Base-by-base conservation (phyloP, 352 stramenopile genomes). In the Phytophthora litchii region DNA sequence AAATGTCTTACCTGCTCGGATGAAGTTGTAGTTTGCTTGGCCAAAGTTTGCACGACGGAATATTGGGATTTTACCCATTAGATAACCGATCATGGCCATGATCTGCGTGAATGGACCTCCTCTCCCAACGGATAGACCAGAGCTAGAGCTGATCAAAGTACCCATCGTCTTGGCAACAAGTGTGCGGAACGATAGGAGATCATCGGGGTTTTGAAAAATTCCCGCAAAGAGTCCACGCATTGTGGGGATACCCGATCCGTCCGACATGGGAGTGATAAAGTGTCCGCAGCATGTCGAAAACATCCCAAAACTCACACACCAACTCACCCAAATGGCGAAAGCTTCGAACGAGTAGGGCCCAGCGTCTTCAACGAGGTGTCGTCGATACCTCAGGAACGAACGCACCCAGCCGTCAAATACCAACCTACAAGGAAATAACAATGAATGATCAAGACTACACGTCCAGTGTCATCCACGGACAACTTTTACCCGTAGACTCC, bases 141-240 rank as follows among this genome's bases (percentile, higher is more conserved):
- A 91, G 21, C 76, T 84, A 1, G 79, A 89, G 6, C 79, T 73
- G 20, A 92, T 65, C 1, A 92, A 54, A 0, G 85, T 94, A 6
- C 83, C 78, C 20, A 92, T 53, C 0, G 81, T 92, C 41, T 86
- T 86, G 2, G 78, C 83, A 3, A 92, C 48, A 38, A 94, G 80
- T 14, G 85, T 90, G 23, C 65, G 62, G 32, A 90, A 74, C 2
- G 80, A 91, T 31, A 94, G 56, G 0, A 89, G 69, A 12, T 92
- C 78, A 0, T 60, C 70, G 10, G 80, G 83, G 50, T 90, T 90
- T 54, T 92, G 83, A 48, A 87, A 89, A 8, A 91, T 79, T 14
- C 85, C 85, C 6, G 85, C 83, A 27, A 92, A 90, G n/a, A 94
- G 69, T 19, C 81, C 85, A 13, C 83, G 80, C 83, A 94, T 92